Evolutionary conservation across 2,329 filamentous ascomycete species (phyloP).

Genomic region (Chrysoporthe puriensis): DNA sequence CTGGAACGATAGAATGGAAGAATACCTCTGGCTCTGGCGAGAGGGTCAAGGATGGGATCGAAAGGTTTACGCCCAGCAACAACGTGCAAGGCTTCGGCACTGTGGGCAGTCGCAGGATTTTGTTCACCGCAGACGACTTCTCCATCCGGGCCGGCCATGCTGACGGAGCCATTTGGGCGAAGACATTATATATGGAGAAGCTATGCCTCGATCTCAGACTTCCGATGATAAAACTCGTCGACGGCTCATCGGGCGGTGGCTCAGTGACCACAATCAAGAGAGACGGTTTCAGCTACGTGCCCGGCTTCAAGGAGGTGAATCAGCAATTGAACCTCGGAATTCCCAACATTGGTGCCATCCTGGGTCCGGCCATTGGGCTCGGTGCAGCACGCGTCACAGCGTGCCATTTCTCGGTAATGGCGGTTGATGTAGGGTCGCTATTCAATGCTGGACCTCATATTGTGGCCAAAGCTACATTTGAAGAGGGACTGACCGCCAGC

Average conservation of each 20-base stretch:
- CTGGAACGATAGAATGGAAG: constrained; percentile 62
- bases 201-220: constrained; percentile 59
- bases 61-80: constrained; percentile 60
- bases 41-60: constrained; percentile 52
- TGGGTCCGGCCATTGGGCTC: constrained; percentile 66
- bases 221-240: constrained; percentile 66
- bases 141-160: constrained; percentile 66
- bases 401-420: constrained; percentile 70
- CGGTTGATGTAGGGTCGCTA: constrained; percentile 61
- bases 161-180: constrained; percentile 60
- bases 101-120: constrained; percentile 55
- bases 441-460: constrained; percentile 69
- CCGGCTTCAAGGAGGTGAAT: constrained; percentile 55
- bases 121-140: constrained; percentile 68
- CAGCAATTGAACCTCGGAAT: constrained; percentile 65
- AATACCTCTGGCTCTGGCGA: constrained; percentile 48
- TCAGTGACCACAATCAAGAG: constrained; percentile 62
- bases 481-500: constrained; percentile 61
- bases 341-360: constrained; percentile 64
- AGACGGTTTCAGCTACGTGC: constrained; percentile 62
- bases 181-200: constrained; percentile 66
- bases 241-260: constrained; percentile 66
- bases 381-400: constrained; percentile 64
- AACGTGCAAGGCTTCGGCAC: constrained; percentile 64
- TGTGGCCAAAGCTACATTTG: constrained; percentile 65